Evolutionary conservation across 202 grass and related monocot species (phyloP).

Genomic region (Panicum virgatum): DNA sequence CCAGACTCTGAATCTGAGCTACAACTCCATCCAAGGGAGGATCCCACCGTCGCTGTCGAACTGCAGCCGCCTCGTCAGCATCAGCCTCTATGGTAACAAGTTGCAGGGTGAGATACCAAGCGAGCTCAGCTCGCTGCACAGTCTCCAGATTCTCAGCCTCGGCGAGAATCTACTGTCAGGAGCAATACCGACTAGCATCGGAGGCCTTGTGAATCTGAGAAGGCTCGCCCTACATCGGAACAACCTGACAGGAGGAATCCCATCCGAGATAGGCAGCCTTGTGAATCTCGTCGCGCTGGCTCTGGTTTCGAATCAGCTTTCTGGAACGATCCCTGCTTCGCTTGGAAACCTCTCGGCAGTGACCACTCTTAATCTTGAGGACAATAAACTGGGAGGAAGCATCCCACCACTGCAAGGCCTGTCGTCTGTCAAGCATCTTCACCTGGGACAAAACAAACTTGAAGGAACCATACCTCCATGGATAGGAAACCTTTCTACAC

Average conservation of each 20-base stretch:
- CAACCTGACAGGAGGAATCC: slow-evolving; percentile 44
- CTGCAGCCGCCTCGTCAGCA: background rate
- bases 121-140: background rate
- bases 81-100: background rate
- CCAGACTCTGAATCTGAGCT: slow-evolving; percentile 5
- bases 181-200: slow-evolving; percentile 1
- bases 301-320: slow-evolving; percentile 33
- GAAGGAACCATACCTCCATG: slow-evolving; percentile 39
- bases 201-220: slow-evolving; percentile 28
- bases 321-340: slow-evolving; percentile 27
- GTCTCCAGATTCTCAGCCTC: background rate
- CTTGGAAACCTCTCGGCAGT: slow-evolving; percentile 45
- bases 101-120: background rate
- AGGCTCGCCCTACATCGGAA: slow-evolving; percentile 7
- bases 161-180: background rate
- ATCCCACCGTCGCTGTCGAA: slow-evolving; percentile 19
- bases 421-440: background rate
- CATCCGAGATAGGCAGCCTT: slow-evolving; percentile 32
- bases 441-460: slow-evolving; percentile 7
- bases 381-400: slow-evolving; percentile 17
- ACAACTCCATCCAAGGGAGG: slow-evolving; percentile 35
- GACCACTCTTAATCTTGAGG: rapidly evolving
- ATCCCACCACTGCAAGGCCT: slow-evolving; percentile 38
- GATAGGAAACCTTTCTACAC: slow-evolving; percentile 47
- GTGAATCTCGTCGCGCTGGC: background rate